phyloP scores from a whole-genome alignment of 495 filamentous ascomycete genomes.

The Daldinia concentrica region DNA sequence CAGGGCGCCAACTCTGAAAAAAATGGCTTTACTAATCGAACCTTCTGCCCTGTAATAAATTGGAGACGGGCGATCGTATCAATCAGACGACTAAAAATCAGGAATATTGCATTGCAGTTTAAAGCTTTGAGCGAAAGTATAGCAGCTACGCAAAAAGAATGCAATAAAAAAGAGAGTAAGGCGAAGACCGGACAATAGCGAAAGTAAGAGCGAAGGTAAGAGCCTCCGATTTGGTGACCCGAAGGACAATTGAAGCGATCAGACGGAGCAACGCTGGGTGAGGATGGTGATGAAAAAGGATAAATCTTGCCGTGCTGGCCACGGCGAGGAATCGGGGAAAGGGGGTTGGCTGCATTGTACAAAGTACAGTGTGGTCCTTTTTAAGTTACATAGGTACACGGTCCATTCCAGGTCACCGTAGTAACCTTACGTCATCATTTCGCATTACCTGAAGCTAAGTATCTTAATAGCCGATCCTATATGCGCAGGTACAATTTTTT shows the following conservation, averaged over 20 bases:
- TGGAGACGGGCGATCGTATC: slow-evolving; percentile 19
- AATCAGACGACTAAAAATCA: slow-evolving; percentile 4
- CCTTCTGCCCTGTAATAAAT: slow-evolving; percentile 4
- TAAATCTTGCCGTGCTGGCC: slow-evolving; percentile 24
- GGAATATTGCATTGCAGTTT: slow-evolving; percentile 7
- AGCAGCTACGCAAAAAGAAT: slow-evolving; percentile 20
- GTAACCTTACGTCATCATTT: slow-evolving; percentile 35
- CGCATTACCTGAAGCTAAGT: slow-evolving; percentile 11
- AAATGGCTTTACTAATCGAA: slow-evolving; percentile 32
- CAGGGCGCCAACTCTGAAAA: slow-evolving; percentile 28
- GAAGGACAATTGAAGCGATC: slow-evolving; percentile 22
- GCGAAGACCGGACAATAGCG: neutral
- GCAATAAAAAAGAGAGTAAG: slow-evolving; percentile 12
- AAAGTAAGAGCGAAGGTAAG: slow-evolving; percentile 32
- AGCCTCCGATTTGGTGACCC: slow-evolving; percentile 10
- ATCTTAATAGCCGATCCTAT: neutral
- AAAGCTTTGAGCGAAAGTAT: slow-evolving; percentile 17
- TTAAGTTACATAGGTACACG: neutral
- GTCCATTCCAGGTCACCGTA: slow-evolving; percentile 20
- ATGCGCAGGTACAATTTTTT: slow-evolving; percentile 7
- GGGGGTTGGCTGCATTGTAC: slow-evolving; percentile 24
- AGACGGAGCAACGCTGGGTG: slow-evolving; percentile 9
- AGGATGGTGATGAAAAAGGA: slow-evolving; percentile 21
- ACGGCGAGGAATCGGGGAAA: slow-evolving; percentile 35
- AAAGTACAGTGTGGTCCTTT: slow-evolving; percentile 23